phyloP scores from a whole-genome alignment of 208 protist genomes.

The Crithidia fasciculata region DNA sequence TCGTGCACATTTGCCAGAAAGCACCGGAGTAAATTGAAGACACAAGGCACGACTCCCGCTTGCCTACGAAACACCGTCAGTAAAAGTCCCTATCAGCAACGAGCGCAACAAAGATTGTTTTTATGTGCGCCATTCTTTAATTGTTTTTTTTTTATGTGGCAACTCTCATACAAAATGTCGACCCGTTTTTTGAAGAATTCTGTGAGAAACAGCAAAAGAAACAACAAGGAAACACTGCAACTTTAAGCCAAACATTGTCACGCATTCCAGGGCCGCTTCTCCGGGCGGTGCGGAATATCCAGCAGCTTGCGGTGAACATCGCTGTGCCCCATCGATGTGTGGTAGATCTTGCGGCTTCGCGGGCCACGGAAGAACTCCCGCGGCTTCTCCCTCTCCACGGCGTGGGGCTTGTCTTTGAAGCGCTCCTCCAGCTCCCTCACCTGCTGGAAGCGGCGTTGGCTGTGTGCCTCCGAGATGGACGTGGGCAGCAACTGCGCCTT shows the following conservation, averaged over 20 bases:
- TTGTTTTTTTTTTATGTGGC: too few species aligned
- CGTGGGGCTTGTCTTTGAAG: constrained; percentile 59
- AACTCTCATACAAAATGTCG: too few species aligned
- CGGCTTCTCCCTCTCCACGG: constrained; percentile 42
- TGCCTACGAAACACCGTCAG: too few species aligned
- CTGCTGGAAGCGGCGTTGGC: constrained; percentile 33
- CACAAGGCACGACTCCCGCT: too few species aligned
- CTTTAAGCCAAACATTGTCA: not conserved
- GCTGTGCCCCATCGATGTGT: constrained; percentile 43
- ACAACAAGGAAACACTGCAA: too few species aligned
- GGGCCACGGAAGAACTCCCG: constrained; percentile 56
- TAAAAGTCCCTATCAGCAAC: too few species aligned
- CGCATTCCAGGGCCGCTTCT: constrained; percentile 24
- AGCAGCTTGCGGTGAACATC: constrained; percentile 34
- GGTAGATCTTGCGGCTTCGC: constrained; percentile 53
- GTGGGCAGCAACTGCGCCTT: constrained; percentile 42
- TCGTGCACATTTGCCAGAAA: too few species aligned
- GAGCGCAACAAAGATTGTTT: too few species aligned
- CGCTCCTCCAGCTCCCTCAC: constrained; percentile 48
- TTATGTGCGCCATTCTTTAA: too few species aligned
- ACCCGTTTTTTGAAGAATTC: too few species aligned
- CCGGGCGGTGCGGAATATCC: constrained; percentile 27
- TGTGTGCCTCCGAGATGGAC: constrained; percentile 45
- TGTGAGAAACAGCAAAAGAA: constrained; percentile 21
- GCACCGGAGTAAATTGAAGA: too few species aligned